Conservation (phyloP, 345 rosid species). For the Syzygium aqueum region DNA sequence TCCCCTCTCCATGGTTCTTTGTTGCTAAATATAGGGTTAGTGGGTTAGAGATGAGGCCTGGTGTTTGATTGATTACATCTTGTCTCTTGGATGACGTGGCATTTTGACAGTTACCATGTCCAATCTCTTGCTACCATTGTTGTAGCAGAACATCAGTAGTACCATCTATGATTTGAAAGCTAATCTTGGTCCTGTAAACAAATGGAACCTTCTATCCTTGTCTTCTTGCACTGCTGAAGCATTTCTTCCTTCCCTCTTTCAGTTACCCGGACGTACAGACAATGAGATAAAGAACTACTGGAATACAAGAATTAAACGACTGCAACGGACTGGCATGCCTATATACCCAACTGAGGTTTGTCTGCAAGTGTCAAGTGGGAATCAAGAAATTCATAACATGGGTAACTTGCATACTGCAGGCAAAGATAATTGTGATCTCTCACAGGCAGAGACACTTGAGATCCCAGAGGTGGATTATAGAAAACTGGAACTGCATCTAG, state of each 20-base stretch:
- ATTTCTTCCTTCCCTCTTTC: background rate
- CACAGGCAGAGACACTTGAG: constrained; percentile 23
- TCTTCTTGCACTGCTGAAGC: background rate
- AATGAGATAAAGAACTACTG: constrained; percentile 76
- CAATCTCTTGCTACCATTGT: background rate
- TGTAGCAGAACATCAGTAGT: background rate
- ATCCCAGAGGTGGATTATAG: constrained; percentile 41
- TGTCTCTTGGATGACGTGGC: background rate
- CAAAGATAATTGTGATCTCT: constrained; percentile 19
- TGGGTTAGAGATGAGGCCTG: background rate
- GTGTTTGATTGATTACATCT: background rate
- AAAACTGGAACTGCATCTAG: constrained; percentile 23
- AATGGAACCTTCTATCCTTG: background rate
- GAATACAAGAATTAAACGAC: constrained; percentile 56
- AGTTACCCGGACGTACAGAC: constrained; percentile 70
- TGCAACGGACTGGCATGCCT: constrained; percentile 45
- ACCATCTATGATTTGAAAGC: background rate
- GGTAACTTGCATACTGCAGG: constrained; percentile 15
- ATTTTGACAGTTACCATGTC: background rate
- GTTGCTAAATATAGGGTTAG: background rate
- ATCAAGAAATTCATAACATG: constrained; percentile 17
- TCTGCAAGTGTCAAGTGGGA: constrained; percentile 22
- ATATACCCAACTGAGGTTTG: constrained; percentile 50
- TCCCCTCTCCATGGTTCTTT: background rate
- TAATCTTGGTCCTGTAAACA: background rate